phyloP scores from a whole-genome alignment of 2,329 filamentous ascomycete genomes.

The Cladosporium cucumerinum region DNA sequence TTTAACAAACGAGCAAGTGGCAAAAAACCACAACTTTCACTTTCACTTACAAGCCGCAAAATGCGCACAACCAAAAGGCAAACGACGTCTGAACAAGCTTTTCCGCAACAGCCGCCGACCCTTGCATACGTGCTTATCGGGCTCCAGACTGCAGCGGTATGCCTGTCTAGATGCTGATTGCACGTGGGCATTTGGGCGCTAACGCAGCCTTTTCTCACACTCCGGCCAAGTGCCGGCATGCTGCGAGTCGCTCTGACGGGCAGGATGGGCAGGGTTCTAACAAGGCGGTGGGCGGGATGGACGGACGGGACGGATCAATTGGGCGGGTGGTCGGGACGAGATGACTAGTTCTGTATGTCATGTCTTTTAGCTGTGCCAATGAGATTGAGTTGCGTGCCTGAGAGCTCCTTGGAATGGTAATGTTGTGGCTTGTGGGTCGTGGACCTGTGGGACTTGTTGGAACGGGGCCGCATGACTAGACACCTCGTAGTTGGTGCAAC shows the following conservation, averaged over 20 bases:
- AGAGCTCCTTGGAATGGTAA: not conserved
- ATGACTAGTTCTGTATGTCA: not conserved
- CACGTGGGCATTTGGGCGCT: constrained; percentile 6
- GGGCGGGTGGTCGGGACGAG: not conserved
- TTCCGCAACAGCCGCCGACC: not conserved
- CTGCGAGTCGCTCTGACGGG: constrained; percentile 15
- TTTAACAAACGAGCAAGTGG: not conserved
- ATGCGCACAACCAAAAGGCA: not conserved
- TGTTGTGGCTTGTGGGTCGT: not conserved
- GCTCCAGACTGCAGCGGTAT: not conserved
- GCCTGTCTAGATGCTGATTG: not conserved
- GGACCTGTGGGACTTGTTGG: not conserved
- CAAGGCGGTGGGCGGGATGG: not conserved
- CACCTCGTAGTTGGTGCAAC: not conserved
- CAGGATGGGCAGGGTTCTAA: not conserved
- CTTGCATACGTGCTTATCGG: constrained; percentile 9
- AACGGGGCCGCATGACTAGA: not conserved
- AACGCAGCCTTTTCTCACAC: not conserved
- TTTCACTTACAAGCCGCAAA: not conserved
- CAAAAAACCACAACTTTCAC: not conserved
- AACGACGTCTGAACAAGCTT: constrained; percentile 16
- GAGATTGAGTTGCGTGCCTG: not conserved
- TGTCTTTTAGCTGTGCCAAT: not conserved
- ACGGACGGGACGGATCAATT: constrained; percentile 4
- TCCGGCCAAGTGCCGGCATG: constrained; percentile 4